phyloP scores from a whole-genome alignment of 345 rosid species.

The Luvunga scandens region DNA sequence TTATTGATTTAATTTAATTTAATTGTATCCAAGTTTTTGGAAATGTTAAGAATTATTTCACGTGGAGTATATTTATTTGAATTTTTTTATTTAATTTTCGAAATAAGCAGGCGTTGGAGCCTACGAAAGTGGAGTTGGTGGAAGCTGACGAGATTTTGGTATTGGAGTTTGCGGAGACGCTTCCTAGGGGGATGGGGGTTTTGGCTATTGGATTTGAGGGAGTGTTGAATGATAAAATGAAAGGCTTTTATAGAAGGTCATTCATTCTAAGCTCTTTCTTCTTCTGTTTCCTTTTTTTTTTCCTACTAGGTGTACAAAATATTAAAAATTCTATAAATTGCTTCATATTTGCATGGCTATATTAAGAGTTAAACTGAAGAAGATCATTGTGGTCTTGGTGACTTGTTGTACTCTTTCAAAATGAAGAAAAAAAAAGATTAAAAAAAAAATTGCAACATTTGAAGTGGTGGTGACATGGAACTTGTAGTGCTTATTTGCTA shows the following conservation, averaged over 20 bases:
- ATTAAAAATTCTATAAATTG: not conserved
- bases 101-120: conserved; percentile 45
- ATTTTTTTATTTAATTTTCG: not conserved
- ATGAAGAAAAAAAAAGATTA: too few relatives aligned
- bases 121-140: conserved; percentile 45
- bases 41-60: too few relatives aligned
- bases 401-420: too few relatives aligned
- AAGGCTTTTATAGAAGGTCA: conserved; percentile 90
- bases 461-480: not conserved
- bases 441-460: not conserved
- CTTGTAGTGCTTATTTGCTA: not conserved
- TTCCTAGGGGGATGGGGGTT: conserved; percentile 71
- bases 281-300: not conserved
- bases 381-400: not conserved
- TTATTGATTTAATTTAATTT: too few relatives aligned
- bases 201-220: conserved; percentile 62
- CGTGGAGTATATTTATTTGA: too few relatives aligned
- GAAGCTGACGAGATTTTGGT: conserved; percentile 79
- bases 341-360: not conserved
- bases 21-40: too few relatives aligned
- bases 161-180: conserved; percentile 61
- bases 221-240: conserved; percentile 75
- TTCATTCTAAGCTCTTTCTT: not conserved
- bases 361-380: not conserved
- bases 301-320: not conserved